A percentile compares a stretch with the other conserved stretches of the same genome.
Conservation (phyloP, 2,329 filamentous ascomycete genomes). For the Exophiala oligosperma region DNA sequence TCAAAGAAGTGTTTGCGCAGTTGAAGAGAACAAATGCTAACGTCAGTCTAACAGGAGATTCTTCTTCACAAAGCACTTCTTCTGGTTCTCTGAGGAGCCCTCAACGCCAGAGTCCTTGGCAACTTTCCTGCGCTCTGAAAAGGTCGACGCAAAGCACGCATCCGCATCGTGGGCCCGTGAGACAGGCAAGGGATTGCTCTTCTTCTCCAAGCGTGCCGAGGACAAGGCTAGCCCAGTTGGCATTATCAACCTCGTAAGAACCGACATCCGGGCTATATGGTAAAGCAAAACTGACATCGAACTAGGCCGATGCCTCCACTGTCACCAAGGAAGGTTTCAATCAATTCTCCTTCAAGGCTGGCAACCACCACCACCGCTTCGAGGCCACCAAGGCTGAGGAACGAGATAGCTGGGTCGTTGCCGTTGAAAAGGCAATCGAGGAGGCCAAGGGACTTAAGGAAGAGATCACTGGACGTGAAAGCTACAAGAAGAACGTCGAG, state of each 20-base stretch:
- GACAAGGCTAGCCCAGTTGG: conserved; percentile 80
- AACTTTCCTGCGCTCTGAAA: conserved; percentile 83
- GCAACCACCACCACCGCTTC: conserved; percentile 91
- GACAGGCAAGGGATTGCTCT: conserved; percentile 93
- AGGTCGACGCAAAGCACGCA: conserved; percentile 71
- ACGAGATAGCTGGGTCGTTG: conserved; percentile 88
- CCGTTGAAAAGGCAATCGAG: conserved; percentile 76
- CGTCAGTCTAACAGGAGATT: conserved; percentile 64
- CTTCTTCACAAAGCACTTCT: conserved; percentile 88
- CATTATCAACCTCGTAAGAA: conserved; percentile 79
- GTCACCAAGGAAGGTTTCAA: conserved; percentile 71
- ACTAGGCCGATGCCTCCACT: conserved; percentile 66
- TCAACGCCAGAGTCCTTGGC: conserved; percentile 72
- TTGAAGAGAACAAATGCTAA: neutral
- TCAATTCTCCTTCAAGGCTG: conserved; percentile 84
- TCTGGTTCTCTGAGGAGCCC: conserved; percentile 77
- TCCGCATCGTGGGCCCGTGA: conserved; percentile 86
- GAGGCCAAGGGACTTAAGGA: conserved; percentile 82
- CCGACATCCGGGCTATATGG: conserved; percentile 47
- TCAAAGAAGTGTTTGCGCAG: conserved; percentile 25
- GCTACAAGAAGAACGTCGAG: conserved; percentile 84
- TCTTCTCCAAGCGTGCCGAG: conserved; percentile 79
- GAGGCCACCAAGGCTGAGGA: conserved; percentile 74
- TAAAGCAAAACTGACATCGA: conserved; percentile 28
- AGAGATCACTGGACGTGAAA: conserved; percentile 72